Conservation (phyloP, 345 rosid genomes). For the Aethionema arabicum region DNA sequence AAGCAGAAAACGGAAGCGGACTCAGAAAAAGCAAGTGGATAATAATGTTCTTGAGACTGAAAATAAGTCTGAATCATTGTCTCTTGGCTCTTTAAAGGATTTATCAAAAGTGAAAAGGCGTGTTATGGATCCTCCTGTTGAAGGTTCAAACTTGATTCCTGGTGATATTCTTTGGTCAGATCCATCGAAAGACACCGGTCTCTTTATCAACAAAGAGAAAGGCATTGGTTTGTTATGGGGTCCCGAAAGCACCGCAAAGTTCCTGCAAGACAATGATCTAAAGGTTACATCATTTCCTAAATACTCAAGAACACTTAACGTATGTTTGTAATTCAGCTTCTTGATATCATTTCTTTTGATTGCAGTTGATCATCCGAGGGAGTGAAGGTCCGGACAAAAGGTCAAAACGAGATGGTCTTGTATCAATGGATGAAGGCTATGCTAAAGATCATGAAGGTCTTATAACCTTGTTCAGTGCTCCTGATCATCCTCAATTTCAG, state of each 20-base stretch:
- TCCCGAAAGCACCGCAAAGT: constrained; percentile 42
- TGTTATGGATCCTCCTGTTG: constrained; percentile 35
- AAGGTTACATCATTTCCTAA: constrained; percentile 27
- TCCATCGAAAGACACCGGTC: constrained; percentile 32
- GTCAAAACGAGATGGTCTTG: constrained; percentile 33
- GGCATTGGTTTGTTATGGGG: constrained; percentile 44
- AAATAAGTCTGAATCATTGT: constrained; percentile 18
- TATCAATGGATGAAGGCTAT: constrained; percentile 36
- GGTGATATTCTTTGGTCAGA: constrained; percentile 45
- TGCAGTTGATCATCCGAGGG: constrained; percentile 42
- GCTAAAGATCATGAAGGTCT: constrained; percentile 43
- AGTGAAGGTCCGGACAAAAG: constrained; percentile 33
- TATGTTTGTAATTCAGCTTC: constrained; percentile 23
- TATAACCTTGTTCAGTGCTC: constrained; percentile 41
- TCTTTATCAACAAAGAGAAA: constrained; percentile 36
- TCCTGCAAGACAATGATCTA: constrained; percentile 37
- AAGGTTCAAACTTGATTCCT: constrained; percentile 39
- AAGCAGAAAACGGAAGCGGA: constrained; percentile 37
- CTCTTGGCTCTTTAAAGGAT: constrained; percentile 39
- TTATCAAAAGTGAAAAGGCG: constrained; percentile 36
- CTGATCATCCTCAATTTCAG: constrained; percentile 45
- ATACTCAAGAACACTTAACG: background rate
- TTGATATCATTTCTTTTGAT: constrained; percentile 21
- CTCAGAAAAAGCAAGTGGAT: constrained; percentile 35
- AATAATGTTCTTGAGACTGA: constrained; percentile 26